Percentiles rank a stretch among this genome's conserved stretches.
phyloP scores from a whole-genome alignment of 306 rosid species.

The Cucumis sativus region Cucumber_9930_V3 NC_026660.2:23007501-23008000 shows the following conservation, averaged over 20 bases:
- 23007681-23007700: not conserved
- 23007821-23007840: too few relatives aligned
- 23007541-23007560: not conserved
- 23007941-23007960: too few relatives aligned
- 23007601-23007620: not conserved
- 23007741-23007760: not conserved
- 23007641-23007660: slow-evolving; percentile 1
- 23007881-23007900: too few relatives aligned
- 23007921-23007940: too few relatives aligned
- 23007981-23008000: too few relatives aligned
- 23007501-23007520: not conserved
- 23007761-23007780: too few relatives aligned
- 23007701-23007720: slow-evolving; percentile 8
- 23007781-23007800: too few relatives aligned
- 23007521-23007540: not conserved
- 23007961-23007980: too few relatives aligned
- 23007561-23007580: not conserved
- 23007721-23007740: slow-evolving; percentile 12
- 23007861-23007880: too few relatives aligned
- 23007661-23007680: not conserved
- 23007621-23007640: slow-evolving; percentile 1
- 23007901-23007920: too few relatives aligned
- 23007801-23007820: too few relatives aligned
- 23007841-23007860: too few relatives aligned
- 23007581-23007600: not conserved